Evolutionary conservation across 2,329 filamentous ascomycete genomes (phyloP).

Genomic region (Septoria petroselini): DNA sequence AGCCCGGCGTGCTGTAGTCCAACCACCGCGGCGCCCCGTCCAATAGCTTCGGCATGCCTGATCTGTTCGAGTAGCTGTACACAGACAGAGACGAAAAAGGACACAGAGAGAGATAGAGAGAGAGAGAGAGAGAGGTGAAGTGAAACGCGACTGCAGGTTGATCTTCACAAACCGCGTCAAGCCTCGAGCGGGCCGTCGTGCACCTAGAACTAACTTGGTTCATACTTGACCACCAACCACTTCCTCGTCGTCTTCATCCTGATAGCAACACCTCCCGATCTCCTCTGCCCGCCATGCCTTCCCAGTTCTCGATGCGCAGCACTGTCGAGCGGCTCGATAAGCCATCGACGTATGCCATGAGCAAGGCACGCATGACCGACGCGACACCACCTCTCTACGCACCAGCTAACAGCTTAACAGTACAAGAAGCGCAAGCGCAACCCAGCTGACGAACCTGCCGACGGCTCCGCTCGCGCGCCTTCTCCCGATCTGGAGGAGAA

Average conservation of each 20-base stretch:
- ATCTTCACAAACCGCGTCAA: conserved; percentile 15
- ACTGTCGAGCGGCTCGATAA: conserved; percentile 91
- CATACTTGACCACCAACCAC: conserved; percentile 4
- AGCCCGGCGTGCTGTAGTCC: conserved; percentile 70
- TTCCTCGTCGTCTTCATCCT: conserved; percentile 1
- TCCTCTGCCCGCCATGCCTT: conserved; percentile 44
- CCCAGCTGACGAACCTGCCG: conserved; percentile 49
- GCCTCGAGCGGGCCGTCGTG: conserved; percentile 5
- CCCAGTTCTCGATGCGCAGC: conserved; percentile 49
- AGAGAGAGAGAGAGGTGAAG: not conserved
- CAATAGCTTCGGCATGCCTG: conserved; percentile 76
- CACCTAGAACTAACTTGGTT: conserved; percentile 3
- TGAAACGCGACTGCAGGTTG: conserved; percentile 8
- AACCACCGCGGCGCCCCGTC: conserved; percentile 87
- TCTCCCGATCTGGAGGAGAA: conserved; percentile 68
- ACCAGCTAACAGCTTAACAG: conserved; percentile 41
- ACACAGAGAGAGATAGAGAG: too few relatives aligned
- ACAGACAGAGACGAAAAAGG: too few relatives aligned
- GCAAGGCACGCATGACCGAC: conserved; percentile 60
- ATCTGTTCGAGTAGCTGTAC: too few relatives aligned
- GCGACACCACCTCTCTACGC: conserved; percentile 7
- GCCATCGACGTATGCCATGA: conserved; percentile 89
- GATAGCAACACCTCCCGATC: not conserved
- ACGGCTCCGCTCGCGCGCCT: conserved; percentile 45
- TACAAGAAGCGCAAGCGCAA: conserved; percentile 70